Evolutionary conservation across 2,329 filamentous ascomycete species (phyloP), one percentile per base, ranked within the genome.

Genomic region (Botryosphaeria agaves): DNA sequence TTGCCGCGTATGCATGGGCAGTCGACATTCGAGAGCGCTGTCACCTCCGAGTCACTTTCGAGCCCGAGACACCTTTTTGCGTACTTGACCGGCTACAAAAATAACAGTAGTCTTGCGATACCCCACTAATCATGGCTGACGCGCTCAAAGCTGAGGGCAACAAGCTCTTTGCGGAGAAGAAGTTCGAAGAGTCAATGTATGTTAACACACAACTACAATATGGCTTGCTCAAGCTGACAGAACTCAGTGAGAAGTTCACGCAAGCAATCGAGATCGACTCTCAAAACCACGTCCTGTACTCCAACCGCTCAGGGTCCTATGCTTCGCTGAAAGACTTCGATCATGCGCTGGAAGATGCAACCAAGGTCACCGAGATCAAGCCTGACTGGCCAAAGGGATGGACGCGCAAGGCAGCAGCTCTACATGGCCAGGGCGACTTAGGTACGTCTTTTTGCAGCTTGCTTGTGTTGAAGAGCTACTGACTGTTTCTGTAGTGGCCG

Each of bases 311-410:
- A 18, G 89, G 71, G 35, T 69, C 72, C 28, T 74, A 92, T 49
- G 82, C 87, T 26, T 94, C 89, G 31, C 79, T 93, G 57, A 82
- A 76, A 55, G 73, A 95, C 35, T 98, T 80, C 66, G 64, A 79
- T 39, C 69, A 77, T 42, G 89, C 89, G 14, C 62, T 95, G 16
- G 67, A 78, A 38, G 89, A 98, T 65, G 89, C 89, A 34, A 76
- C 76, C 50, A 94, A 94, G 68, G 89, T 83, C 3, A 91, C 79
- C 32, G 72, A 92, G 57, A 64, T 98, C 54, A 95, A 98, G 66
- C 79, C 87, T 8, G 89, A 95, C 64, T 98, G 89, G 89, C 75
- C 83, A 36, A 95, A 95, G 61, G 89, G 89, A 41, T 94, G 83
- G 78, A 77, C 80, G 35, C 76, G 89, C 36, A 94, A 94, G 56